These are phyloP conservation scores for Rhinocladiella similis DNA, from an alignment of 2,329 filamentous ascomycete species.

Conservation along the genomic window DNA sequence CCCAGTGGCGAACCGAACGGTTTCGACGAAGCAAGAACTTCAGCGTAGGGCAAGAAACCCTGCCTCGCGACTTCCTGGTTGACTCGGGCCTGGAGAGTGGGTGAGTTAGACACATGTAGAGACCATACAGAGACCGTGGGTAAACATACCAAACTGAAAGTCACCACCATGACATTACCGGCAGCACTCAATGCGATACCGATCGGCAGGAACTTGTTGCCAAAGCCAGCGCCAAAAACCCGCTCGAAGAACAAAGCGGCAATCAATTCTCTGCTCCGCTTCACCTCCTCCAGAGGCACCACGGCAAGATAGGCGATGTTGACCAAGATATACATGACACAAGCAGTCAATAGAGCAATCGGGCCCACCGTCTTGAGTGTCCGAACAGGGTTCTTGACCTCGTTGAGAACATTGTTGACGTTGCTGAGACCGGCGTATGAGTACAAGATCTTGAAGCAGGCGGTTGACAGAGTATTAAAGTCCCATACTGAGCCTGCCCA, in stretches of 20 bases:
- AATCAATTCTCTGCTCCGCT: conserved; percentile 65
- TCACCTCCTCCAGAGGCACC: conserved; percentile 67
- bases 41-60: conserved; percentile 67
- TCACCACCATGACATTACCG: conserved; percentile 73
- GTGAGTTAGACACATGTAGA: conserved; percentile 16
- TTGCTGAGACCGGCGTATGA: conserved; percentile 68
- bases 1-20: conserved; percentile 69
- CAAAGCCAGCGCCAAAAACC: conserved; percentile 61
- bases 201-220: conserved; percentile 59
- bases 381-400: conserved; percentile 66
- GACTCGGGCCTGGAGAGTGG: conserved; percentile 55
- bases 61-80: conserved; percentile 73
- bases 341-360: conserved; percentile 61
- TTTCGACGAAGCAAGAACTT: conserved; percentile 61
- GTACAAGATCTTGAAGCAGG: conserved; percentile 66
- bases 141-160: conserved; percentile 62
- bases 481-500: conserved; percentile 69
- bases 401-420: conserved; percentile 69
- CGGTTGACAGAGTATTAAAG: conserved; percentile 66
- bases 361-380: conserved; percentile 65
- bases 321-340: conserved; percentile 65
- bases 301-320: conserved; percentile 66
- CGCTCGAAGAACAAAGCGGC: conserved; percentile 67
- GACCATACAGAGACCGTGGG: conserved; percentile 1
- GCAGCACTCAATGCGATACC: conserved; percentile 67